phyloP scores from a whole-genome alignment of 1,284 basidiomycete genomes.

The Microbotryum silenes-acaulis region DNA sequence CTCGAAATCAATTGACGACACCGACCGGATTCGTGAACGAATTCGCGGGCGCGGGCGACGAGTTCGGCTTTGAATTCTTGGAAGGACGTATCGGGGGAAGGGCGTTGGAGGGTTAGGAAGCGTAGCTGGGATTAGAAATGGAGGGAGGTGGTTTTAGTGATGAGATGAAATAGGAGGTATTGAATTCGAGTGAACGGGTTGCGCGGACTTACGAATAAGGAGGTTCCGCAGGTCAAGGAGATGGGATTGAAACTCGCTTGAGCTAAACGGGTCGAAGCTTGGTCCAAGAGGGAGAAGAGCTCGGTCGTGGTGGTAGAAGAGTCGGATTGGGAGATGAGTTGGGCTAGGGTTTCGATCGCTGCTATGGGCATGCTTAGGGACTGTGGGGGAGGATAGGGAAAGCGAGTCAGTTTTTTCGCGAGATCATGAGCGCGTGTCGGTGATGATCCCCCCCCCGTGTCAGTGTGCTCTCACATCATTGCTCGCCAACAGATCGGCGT shows the following conservation, averaged over 20 bases:
- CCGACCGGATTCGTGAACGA: slow-evolving; percentile 38
- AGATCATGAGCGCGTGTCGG: too few species aligned
- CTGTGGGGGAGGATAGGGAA: slow-evolving; percentile 4
- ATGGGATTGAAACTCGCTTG: slow-evolving; percentile 65
- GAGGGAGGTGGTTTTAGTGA: neutral
- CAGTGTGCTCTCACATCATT: too few species aligned
- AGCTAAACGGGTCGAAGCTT: slow-evolving; percentile 61
- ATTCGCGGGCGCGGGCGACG: slow-evolving; percentile 63
- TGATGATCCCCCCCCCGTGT: too few species aligned
- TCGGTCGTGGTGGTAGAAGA: slow-evolving; percentile 82
- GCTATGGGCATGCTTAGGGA: slow-evolving; percentile 79
- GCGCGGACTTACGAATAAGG: slow-evolving; percentile 76
- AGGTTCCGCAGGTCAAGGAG: slow-evolving; percentile 78
- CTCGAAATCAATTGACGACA: slow-evolving; percentile 86
- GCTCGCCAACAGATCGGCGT: too few species aligned
- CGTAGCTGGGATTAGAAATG: slow-evolving; percentile 37
- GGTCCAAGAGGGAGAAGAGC: slow-evolving; percentile 70
- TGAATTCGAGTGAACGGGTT: slow-evolving; percentile 57
- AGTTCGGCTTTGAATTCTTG: slow-evolving; percentile 71
- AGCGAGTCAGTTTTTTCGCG: too few species aligned
- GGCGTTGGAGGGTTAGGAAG: slow-evolving; percentile 34
- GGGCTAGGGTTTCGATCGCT: slow-evolving; percentile 70
- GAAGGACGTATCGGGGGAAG: slow-evolving; percentile 51
- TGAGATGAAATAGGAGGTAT: neutral
- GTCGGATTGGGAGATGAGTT: slow-evolving; percentile 63